These are phyloP conservation scores for Psilocybe mexicana DNA, from an alignment of 1,284 basidiomycete genomes.

Conservation along the genomic window DNA sequence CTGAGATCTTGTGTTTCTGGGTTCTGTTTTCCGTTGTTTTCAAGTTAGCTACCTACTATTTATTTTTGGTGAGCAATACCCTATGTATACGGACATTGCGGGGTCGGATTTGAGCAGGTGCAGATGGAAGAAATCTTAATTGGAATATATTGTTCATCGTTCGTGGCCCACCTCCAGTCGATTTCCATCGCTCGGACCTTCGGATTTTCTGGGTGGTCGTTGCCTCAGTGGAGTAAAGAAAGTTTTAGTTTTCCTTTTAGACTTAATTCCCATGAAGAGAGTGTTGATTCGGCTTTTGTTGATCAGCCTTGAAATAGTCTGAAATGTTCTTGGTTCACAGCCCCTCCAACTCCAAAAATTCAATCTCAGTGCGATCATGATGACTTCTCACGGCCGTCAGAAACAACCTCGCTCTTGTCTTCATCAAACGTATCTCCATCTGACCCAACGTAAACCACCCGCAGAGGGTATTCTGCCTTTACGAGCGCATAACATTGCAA, in stretches of 20 bases:
- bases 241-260: neutral
- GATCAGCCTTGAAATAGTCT: no score
- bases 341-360: slow-evolving; percentile 5
- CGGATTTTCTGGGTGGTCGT: neutral
- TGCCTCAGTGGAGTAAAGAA: neutral
- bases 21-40: no score
- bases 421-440: slow-evolving; percentile 5
- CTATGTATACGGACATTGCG: no score
- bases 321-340: neutral
- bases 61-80: no score
- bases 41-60: no score
- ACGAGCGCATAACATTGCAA: no score
- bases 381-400: slow-evolving; percentile 13
- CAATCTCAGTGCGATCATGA: neutral
- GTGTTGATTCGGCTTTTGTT: no score
- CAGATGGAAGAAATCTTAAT: no score
- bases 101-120: no score
- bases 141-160: no score
- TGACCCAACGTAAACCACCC: neutral
- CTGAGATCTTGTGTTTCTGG: no score
- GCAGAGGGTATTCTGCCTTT: neutral
- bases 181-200: neutral
- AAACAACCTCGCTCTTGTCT: neutral
- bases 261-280: neutral
- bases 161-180: no score